Conservation (phyloP, 768 basidiomycete species). For the Suillus spraguei region DNA sequence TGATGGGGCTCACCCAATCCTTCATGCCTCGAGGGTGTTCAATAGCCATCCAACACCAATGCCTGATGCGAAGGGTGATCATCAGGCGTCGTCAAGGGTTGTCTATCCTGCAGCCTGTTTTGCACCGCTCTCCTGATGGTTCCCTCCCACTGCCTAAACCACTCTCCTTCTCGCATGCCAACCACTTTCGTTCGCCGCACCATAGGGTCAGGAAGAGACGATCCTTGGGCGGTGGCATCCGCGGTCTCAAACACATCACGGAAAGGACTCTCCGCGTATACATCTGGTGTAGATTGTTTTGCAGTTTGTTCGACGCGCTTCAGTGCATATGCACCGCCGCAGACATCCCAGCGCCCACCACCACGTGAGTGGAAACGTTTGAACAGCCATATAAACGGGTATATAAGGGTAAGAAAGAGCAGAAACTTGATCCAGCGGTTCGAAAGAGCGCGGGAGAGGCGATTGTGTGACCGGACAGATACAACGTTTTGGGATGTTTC, state of each 20-base stretch:
- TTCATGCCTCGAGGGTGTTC: not conserved
- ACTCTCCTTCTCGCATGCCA: constrained; percentile 73
- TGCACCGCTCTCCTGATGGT: constrained; percentile 64
- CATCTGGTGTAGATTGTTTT: constrained; percentile 14
- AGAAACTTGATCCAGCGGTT: constrained; percentile 73
- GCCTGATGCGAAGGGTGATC: constrained; percentile 17
- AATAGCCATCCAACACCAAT: constrained; percentile 31
- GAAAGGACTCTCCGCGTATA: constrained; percentile 12
- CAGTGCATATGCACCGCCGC: constrained; percentile 76
- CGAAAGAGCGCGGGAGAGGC: constrained; percentile 66
- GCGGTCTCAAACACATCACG: constrained; percentile 6
- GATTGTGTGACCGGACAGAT: constrained; percentile 68
- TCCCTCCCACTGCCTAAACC: constrained; percentile 79
- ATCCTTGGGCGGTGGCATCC: constrained; percentile 7
- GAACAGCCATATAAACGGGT: constrained; percentile 82
- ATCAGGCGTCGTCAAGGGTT: constrained; percentile 38
- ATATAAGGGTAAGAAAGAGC: constrained; percentile 68
- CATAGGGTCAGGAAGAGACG: constrained; percentile 34
- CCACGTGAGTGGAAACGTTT: constrained; percentile 66
- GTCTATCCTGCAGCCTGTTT: constrained; percentile 36
- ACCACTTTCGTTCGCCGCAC: constrained; percentile 40
- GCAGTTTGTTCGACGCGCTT: constrained; percentile 41
- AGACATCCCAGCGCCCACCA: constrained; percentile 77
- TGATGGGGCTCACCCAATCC: not conserved
- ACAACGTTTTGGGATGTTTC: constrained; percentile 48